Conservation (phyloP, 2,329 filamentous ascomycete genomes). For the Alternaria hordeiaustralica region DNA sequence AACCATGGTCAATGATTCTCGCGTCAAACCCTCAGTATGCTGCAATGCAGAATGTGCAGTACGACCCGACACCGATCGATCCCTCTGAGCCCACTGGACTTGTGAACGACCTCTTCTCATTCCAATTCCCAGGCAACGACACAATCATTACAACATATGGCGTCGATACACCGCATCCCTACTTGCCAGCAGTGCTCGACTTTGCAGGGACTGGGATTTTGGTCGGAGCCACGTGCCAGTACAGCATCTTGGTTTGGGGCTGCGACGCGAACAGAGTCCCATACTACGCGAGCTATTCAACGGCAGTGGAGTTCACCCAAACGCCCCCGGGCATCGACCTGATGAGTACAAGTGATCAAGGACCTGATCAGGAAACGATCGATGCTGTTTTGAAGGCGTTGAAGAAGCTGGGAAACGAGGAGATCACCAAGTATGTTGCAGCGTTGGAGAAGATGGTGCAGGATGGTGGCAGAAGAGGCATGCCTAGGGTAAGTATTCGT, state of each 20-base stretch:
- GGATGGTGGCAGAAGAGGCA: slow-evolving; percentile 14
- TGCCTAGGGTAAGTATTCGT: slow-evolving; percentile 2
- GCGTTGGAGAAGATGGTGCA: slow-evolving; percentile 9
- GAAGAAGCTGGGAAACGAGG: slow-evolving; percentile 7
- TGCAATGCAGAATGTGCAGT: slow-evolving; percentile 22
- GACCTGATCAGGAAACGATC: slow-evolving; percentile 14
- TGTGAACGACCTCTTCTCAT: slow-evolving; percentile 26
- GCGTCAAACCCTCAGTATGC: slow-evolving; percentile 18
- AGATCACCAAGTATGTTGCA: slow-evolving; percentile 9
- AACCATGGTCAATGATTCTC: slow-evolving; percentile 25
- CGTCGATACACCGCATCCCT: slow-evolving; percentile 13
- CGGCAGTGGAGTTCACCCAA: slow-evolving; percentile 4
- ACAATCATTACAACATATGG: slow-evolving; percentile 23
- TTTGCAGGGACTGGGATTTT: slow-evolving; percentile 23
- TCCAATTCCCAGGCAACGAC: slow-evolving; percentile 22
- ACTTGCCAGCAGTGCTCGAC: neutral
- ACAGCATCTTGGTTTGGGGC: slow-evolving; percentile 24
- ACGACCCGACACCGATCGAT: slow-evolving; percentile 22
- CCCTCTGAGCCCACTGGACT: slow-evolving; percentile 3
- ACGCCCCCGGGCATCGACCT: slow-evolving; percentile 25
- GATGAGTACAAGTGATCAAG: slow-evolving; percentile 16
- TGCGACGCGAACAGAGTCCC: slow-evolving; percentile 14
- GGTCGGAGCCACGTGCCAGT: slow-evolving; percentile 15
- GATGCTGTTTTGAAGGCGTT: slow-evolving; percentile 4
- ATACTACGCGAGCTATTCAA: slow-evolving; percentile 23